Base-by-base conservation (phyloP, 2,329 filamentous ascomycete genomes). In the Pseudomassariella vexata region DNA sequence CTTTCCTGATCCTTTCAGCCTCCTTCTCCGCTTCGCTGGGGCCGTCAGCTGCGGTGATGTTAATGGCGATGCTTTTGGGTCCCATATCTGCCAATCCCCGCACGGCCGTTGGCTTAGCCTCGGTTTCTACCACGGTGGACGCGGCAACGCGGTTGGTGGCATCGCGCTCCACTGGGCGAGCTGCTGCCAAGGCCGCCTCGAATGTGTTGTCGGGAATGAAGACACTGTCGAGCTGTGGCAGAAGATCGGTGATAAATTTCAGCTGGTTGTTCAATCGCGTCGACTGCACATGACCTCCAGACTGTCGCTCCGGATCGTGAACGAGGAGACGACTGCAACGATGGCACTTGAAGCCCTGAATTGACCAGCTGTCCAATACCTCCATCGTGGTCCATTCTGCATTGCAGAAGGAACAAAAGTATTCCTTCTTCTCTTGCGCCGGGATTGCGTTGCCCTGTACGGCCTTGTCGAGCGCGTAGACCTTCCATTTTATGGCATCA, bases 401-500 rank as follows among this genome's bases (percentile, higher is more conserved):
- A 44, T 81, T 79, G 64, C 92, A 98, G 35, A 78, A 74, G 19
- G 73, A 66, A 60, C 92, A 98, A 38, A 82, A 81, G 50, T 89
- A 94, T 53, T 96, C 92, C 57, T 95, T 95, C 56, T 87, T 84
- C 59, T 96, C 90, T 35, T 76, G 76, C 8, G 82, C 82, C 1
- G 86, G 82, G 12, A 85, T 79, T 11, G 85, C 85, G 36, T 86
- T 81, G 11, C 82, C 80, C 60, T 95, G 89, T 37, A 96, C 87
- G 34, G 83, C 79, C 55, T 90, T 89, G 45, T 89, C 88, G 46
- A 96, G 78, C 35, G 82, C 82, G 53, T 90, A 89, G 31, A 95
- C 79, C 41, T 86, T 82, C 74, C 85, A 98, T 59, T 98, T 98
- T 62, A 95, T 94, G 29, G 86, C 87, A 61, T 98, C 92, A 51